Evolutionary conservation across 1,284 basidiomycete genomes (phyloP).

Genomic region (Boletus hoseneyae): DNA sequence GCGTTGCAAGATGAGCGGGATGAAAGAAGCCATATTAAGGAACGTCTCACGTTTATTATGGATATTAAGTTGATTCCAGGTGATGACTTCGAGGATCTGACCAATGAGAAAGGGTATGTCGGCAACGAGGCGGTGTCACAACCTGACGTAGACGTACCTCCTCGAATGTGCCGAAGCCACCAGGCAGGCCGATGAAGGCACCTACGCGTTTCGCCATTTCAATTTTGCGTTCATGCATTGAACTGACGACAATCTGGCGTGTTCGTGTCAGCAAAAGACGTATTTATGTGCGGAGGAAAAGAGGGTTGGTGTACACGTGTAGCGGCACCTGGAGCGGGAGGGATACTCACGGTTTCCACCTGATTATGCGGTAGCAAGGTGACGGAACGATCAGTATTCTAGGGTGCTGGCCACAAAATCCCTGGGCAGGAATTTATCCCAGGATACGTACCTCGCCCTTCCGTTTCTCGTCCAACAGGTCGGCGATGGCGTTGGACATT

Average conservation of each 20-base stretch:
- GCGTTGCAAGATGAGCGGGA: not conserved
- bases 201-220: conserved; percentile 79
- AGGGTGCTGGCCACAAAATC: not conserved
- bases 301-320: conserved; percentile 11
- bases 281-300: not conserved
- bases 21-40: conserved; percentile 4
- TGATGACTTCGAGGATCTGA: conserved; percentile 83
- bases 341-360: conserved; percentile 49
- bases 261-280: not conserved
- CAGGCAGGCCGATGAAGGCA: conserved; percentile 85
- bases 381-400: conserved; percentile 12
- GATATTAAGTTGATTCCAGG: conserved; percentile 90
- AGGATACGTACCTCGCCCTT: conserved; percentile 41
- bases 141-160: conserved; percentile 49
- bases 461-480: conserved; percentile 39
- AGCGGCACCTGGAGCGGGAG: not conserved
- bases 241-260: conserved; percentile 65
- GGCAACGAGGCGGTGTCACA: not conserved
- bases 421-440: not conserved
- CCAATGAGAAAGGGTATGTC: conserved; percentile 5
- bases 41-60: conserved; percentile 72
- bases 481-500: conserved; percentile 26
- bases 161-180: conserved; percentile 91
- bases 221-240: conserved; percentile 91
- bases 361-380: conserved; percentile 19